Evolutionary conservation across 176 grass and related monocot species (phyloP).

Genomic region (Oryza longistaminata): DNA sequence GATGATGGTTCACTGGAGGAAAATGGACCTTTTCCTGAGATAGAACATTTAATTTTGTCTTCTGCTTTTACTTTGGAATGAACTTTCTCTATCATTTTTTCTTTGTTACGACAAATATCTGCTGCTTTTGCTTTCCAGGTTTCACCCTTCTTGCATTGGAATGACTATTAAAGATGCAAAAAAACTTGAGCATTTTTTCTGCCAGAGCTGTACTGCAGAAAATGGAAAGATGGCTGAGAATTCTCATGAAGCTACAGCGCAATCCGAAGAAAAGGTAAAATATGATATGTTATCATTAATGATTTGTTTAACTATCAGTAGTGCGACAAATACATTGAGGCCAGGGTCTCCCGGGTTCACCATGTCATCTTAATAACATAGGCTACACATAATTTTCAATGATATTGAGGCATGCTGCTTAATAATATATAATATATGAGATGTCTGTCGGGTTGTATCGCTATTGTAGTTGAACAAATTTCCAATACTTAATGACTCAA

Average conservation of each 20-base stretch:
- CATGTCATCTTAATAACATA: background rate
- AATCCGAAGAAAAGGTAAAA: slow-evolving; percentile 88
- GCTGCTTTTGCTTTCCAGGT: slow-evolving; percentile 56
- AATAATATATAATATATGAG: background rate
- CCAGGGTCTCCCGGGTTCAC: background rate
- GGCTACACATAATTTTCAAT: background rate
- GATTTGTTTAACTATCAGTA: background rate
- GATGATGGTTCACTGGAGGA: no score
- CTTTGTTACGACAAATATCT: background rate
- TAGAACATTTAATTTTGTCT: no score
- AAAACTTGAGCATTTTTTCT: slow-evolving; percentile 96
- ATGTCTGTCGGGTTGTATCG: background rate
- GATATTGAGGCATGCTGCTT: background rate
- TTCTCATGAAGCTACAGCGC: slow-evolving; percentile 58
- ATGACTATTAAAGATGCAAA: slow-evolving; percentile 95
- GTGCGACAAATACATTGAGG: background rate
- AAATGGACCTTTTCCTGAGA: no score
- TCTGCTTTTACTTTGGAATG: background rate
- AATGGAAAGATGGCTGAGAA: slow-evolving; percentile 81
- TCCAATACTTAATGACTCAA: background rate
- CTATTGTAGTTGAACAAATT: background rate
- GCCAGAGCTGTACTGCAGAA: slow-evolving; percentile 75
- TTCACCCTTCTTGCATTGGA: slow-evolving; percentile 86
- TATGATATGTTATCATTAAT: background rate
- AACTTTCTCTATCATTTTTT: slow-evolving; percentile 1